Evolutionary conservation across 2,329 filamentous ascomycete genomes (phyloP), one percentile per base, ranked within the genome.

Genomic region (Penicillium hesseltinei): DNA sequence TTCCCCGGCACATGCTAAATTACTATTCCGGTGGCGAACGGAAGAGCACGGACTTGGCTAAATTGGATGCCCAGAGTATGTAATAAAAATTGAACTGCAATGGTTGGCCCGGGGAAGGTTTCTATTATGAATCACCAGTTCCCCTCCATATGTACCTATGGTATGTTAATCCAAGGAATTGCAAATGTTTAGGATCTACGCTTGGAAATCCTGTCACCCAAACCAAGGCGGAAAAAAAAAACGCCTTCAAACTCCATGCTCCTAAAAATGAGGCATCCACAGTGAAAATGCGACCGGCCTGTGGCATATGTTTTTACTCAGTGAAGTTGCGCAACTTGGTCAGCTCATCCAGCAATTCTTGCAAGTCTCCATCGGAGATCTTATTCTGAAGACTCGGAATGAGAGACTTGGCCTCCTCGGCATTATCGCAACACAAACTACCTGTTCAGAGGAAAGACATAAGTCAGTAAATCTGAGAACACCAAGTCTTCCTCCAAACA

Each of bases 321-420:
- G 75, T 75, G 58, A 78, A 78, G 61, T 78, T 77, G 66, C 83
- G 79, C 71, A 96, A 80, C 81, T 95, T 95, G 66, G 87, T 89
- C 77, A 97, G 88, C 79, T 99, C 92, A 70, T 96, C 88, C 57
- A 99, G 82, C 57, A 97, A 80, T 62, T 92, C 88, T 75, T 96
- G 88, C 62, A 99, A 78, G 66, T 96, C 91, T 36, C 91, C 89
- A 72, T 97, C 93, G 60, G 84, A 84, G 70, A 97, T 95, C 79
- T 99, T 99, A 75, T 92, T 88, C 66, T 87, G 83, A 50, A 99
- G 75, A 65, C 84, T 96, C 1, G 94, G 95, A 62, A 99, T 96
- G 57, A 99, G 82, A 9, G 91, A 96, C 79, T 96, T 97, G 59
- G 94, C 94, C 78, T 99, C 95, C 72, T 99, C 94, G 57, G 91